Conservation (phyloP, 2,329 filamentous ascomycete species). For the Pseudogymnoascus sp. region DNA sequence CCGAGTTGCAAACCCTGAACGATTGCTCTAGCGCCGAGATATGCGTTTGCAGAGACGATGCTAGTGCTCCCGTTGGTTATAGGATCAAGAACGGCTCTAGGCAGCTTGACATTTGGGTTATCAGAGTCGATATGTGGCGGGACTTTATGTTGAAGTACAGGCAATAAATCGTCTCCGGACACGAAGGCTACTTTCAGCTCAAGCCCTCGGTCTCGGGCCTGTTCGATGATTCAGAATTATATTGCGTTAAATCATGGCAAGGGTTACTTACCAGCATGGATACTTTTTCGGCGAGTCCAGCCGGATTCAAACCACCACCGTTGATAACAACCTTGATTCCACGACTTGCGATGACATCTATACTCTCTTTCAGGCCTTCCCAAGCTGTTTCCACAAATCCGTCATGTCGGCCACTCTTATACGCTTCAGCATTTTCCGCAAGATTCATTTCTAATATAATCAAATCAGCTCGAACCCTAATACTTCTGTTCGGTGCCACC, state of each 20-base stretch:
- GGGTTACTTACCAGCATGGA: no score
- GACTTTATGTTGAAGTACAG: no score
- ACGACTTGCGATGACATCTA: slow-evolving; percentile 37
- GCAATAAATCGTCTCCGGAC: no score
- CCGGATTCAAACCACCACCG: slow-evolving; percentile 44
- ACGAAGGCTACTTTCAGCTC: no score
- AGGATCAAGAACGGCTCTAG: no score
- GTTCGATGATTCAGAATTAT: no score
- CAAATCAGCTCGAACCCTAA: no score
- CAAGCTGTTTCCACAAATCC: slow-evolving; percentile 40
- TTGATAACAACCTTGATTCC: slow-evolving; percentile 45
- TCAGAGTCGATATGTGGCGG: slow-evolving; percentile 37
- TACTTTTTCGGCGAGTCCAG: slow-evolving; percentile 39
- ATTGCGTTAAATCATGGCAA: no score
- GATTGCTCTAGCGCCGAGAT: slow-evolving; percentile 39
- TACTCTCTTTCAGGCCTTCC: slow-evolving; percentile 23
- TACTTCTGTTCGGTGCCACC: no score
- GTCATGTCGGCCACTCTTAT: slow-evolving; percentile 22
- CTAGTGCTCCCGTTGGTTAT: no score
- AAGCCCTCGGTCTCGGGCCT: no score
- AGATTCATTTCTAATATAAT: slow-evolving; percentile 40
- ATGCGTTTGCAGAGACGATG: slow-evolving; percentile 40
- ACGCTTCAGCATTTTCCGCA: slow-evolving; percentile 36
- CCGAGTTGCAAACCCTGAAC: slow-evolving; percentile 31
- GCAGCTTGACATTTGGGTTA: slow-evolving; percentile 30